Evolutionary conservation across 345 rosid species (phyloP).

Genomic region (Xanthoceras sorbifolium): DNA sequence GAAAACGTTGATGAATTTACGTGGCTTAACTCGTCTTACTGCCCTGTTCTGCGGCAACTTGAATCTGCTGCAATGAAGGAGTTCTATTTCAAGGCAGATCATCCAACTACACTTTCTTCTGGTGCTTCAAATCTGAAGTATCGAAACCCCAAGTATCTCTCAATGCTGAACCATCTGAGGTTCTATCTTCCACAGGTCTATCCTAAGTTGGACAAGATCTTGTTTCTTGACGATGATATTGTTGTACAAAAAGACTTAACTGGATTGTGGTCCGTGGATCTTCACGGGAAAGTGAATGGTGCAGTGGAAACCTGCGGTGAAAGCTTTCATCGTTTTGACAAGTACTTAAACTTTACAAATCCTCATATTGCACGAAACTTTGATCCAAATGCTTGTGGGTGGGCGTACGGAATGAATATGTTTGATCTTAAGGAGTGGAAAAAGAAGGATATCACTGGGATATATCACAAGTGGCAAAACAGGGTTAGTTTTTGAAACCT

Average conservation of each 20-base stretch:
- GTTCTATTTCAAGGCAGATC: slow-evolving; percentile 95
- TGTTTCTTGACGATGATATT: slow-evolving; percentile 95
- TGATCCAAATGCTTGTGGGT: slow-evolving; percentile 96
- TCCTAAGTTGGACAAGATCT: slow-evolving; percentile 88
- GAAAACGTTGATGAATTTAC: slow-evolving; percentile 97
- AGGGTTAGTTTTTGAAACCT: slow-evolving; percentile 55
- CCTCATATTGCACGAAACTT: slow-evolving; percentile 88
- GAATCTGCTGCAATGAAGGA: slow-evolving; percentile 95
- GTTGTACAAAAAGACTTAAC: slow-evolving; percentile 98
- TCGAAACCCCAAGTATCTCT: slow-evolving; percentile 94
- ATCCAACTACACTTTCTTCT: slow-evolving; percentile 73
- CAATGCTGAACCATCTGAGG: slow-evolving; percentile 94
- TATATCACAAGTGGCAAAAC: slow-evolving; percentile 98
- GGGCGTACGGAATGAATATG: slow-evolving; percentile 99
- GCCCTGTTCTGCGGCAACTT: slow-evolving; percentile 95
- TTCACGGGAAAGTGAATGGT: slow-evolving; percentile 91
- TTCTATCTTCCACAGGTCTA: slow-evolving; percentile 96
- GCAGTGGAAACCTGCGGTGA: slow-evolving; percentile 99
- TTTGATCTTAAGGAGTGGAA: slow-evolving; percentile 94
- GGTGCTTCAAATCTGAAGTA: slow-evolving; percentile 94
- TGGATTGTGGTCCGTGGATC: slow-evolving; percentile 79
- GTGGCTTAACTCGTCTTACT: slow-evolving; percentile 98
- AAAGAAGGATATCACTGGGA: slow-evolving; percentile 92
- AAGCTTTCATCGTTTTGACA: slow-evolving; percentile 97
- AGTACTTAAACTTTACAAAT: slow-evolving; percentile 92